Percentiles rank a stretch among this genome's conserved stretches.
Evolutionary conservation across 2,329 filamentous ascomycete genomes (phyloP).

Genomic region (Aspergillus neotritici): DNA sequence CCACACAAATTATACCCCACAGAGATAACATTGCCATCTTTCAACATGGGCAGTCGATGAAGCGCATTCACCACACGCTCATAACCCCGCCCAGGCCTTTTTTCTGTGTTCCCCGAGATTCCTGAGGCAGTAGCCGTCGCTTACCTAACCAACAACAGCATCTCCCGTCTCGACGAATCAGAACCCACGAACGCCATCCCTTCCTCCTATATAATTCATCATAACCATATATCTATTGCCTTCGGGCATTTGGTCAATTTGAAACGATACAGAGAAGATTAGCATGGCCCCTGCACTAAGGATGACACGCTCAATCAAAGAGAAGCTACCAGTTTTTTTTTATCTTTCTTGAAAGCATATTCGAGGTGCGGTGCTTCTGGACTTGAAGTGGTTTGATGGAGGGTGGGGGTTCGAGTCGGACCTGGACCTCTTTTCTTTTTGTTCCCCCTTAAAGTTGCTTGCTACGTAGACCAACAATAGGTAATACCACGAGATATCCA

Average conservation of each 20-base stretch:
- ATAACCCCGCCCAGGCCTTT: not conserved
- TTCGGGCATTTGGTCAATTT: conserved; percentile 59
- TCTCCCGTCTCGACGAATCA: conserved; percentile 7
- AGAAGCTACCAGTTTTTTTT: conserved; percentile 67
- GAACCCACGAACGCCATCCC: not conserved
- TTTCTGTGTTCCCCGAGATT: conserved; percentile 7
- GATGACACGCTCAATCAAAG: conserved; percentile 87
- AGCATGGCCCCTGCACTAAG: conserved; percentile 85
- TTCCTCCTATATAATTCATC: conserved; percentile 18
- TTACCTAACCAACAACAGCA: not conserved
- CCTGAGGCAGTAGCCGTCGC: conserved; percentile 1
- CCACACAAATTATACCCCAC: too few species aligned
- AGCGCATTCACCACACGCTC: too few species aligned
- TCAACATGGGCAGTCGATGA: too few species aligned
- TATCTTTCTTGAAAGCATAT: conserved; percentile 10
- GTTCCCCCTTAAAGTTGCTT: too few species aligned
- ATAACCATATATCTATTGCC: conserved; percentile 19
- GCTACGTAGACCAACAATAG: too few species aligned
- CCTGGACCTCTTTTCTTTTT: not conserved
- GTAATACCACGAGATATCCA: too few species aligned
- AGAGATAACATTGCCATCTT: too few species aligned
- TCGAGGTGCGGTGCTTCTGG: conserved; percentile 8
- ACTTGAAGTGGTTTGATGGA: not conserved
- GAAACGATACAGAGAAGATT: conserved; percentile 71
- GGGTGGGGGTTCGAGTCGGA: conserved; percentile 10